Conservation (phyloP, 768 basidiomycete genomes). For the Phylloporus scabripes region DNA sequence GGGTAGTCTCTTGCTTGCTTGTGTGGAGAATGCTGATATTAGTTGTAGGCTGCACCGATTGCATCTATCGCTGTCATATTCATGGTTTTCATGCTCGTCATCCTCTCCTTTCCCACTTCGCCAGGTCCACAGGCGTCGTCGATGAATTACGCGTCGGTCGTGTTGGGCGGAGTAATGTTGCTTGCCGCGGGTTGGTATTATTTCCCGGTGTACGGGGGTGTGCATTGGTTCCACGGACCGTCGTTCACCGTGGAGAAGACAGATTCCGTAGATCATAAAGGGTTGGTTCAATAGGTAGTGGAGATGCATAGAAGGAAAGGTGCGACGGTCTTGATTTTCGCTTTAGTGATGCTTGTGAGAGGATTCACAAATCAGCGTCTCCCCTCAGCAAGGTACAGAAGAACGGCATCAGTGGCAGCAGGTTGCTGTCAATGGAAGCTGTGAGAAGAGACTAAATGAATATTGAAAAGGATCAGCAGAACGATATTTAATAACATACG, state of each 20-base stretch:
- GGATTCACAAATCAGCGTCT: too few relatives aligned
- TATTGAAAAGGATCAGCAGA: too few relatives aligned
- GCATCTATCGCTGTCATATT: constrained; percentile 50
- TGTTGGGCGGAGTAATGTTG: constrained; percentile 51
- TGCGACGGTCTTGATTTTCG: neutral
- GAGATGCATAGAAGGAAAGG: neutral
- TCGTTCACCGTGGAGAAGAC: constrained; percentile 35
- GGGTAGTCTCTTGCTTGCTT: constrained; percentile 2
- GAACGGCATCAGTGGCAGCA: neutral
- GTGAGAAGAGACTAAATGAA: neutral
- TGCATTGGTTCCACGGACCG: constrained; percentile 66
- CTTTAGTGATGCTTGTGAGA: neutral
- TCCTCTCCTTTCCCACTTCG: constrained; percentile 58
- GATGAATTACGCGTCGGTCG: constrained; percentile 72
- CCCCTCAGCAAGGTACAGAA: neutral
- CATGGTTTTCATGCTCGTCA: constrained; percentile 59
- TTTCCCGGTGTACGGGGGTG: constrained; percentile 64
- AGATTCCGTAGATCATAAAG: neutral
- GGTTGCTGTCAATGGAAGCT: too few relatives aligned
- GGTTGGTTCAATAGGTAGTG: neutral
- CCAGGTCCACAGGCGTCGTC: constrained; percentile 37
- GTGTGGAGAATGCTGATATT: neutral
- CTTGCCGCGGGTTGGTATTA: constrained; percentile 60
- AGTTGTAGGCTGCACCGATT: constrained; percentile 45
- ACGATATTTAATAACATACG: neutral